A percentile compares a stretch with the other conserved stretches of the same genome.
Conservation (phyloP, 2,329 filamentous ascomycete species). For the Aspergillus calidoustus region DNA sequence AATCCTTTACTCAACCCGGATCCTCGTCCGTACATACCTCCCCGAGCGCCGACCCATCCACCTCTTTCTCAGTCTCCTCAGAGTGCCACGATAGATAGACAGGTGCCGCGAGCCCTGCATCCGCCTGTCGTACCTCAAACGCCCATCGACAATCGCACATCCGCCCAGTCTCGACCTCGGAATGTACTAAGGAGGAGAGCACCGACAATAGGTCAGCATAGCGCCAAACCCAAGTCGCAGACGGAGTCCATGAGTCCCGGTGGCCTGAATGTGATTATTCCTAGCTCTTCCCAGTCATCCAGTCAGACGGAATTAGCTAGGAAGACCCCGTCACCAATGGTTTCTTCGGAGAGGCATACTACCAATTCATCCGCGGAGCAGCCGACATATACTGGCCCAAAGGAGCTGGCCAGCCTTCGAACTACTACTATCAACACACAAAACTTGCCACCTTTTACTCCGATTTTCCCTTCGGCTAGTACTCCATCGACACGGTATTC, state of each 20-base stretch:
- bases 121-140: constrained; percentile 16
- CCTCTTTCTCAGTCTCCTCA: constrained; percentile 18
- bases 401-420: constrained; percentile 45
- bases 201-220: constrained; percentile 45
- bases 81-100: constrained; percentile 12
- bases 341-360: constrained; percentile 20
- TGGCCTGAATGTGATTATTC: constrained; percentile 40
- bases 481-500: constrained; percentile 53
- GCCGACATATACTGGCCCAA: constrained; percentile 33
- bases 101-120: constrained; percentile 11
- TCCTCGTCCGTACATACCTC: constrained; percentile 35
- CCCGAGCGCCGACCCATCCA: constrained; percentile 33
- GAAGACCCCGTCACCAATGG: constrained; percentile 20
- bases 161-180: constrained; percentile 33
- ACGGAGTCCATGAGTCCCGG: constrained; percentile 19
- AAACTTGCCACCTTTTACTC: constrained; percentile 44
- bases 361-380: constrained; percentile 23
- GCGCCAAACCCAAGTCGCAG: constrained; percentile 26
- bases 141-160: constrained; percentile 22
- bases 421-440: constrained; percentile 39
- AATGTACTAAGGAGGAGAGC: constrained; percentile 50
- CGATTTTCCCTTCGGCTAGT: constrained; percentile 44
- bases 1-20: constrained; percentile 29
- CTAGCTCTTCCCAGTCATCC: constrained; percentile 20
- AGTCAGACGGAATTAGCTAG: constrained; percentile 21